Conservation (phyloP, 176 grass and related monocot species). For the Alopecurus myosuroides region DNA sequence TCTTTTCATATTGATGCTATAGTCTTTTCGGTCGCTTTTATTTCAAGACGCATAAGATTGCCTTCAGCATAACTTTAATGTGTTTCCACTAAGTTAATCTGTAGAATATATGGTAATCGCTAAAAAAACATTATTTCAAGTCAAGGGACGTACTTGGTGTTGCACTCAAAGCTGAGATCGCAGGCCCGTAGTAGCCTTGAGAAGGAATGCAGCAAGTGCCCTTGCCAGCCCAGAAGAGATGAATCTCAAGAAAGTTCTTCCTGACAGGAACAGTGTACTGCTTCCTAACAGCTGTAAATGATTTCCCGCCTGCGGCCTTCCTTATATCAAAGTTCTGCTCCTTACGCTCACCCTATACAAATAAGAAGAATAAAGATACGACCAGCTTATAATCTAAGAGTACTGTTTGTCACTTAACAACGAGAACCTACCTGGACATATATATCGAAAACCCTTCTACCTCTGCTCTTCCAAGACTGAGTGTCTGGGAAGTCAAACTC, state of each 20-base stretch:
- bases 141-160: constrained; percentile 49
- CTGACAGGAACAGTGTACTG: constrained; percentile 50
- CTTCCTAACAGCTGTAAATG: constrained; percentile 49
- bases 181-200: constrained; percentile 67
- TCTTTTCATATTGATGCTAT: background rate
- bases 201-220: constrained; percentile 76
- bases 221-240: constrained; percentile 98
- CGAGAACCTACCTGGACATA: constrained; percentile 63
- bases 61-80: background rate
- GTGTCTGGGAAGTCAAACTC: constrained; percentile 45
- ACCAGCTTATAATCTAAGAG: background rate
- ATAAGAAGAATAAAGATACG: background rate
- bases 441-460: constrained; percentile 84
- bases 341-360: constrained; percentile 53
- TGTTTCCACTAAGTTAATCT: background rate
- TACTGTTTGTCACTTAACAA: background rate
- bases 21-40: background rate
- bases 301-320: constrained; percentile 68
- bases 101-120: background rate
- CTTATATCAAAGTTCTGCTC: constrained; percentile 84
- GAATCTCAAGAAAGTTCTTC: constrained; percentile 87
- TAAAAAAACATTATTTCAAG: background rate
- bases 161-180: constrained; percentile 72
- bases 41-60: background rate
- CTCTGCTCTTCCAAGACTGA: constrained; percentile 40